Base-by-base conservation (phyloP, 441 rosid genomes). In the Jatropha podagrica region DNA sequence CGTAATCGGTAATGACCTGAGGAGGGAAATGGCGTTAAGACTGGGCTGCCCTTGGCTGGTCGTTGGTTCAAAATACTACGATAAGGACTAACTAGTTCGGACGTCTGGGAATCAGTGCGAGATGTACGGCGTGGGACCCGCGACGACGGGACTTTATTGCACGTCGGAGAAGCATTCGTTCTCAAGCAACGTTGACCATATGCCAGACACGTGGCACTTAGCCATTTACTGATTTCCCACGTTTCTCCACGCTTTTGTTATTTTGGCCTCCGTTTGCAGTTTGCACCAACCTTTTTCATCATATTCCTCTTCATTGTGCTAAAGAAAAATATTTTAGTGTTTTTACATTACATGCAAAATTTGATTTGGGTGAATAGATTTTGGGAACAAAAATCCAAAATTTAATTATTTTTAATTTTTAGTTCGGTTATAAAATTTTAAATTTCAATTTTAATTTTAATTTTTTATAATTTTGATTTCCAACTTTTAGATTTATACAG, bases 161-260 rank as follows among this genome's bases (percentile, higher is more conserved):
- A 83, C 85, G 90, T 84, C 79, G 85, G 7, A 5, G 9, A 11
- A 65, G 73, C 62, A 72, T 62, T 77, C 66, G 38, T 71, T 52
- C 8, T 51, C 26, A 80, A 81, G 88, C 82, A 52, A 86, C 79
- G 75, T 76, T 48, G 88, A 82, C 81, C 54, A 77, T 44, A 10
- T 66, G 58, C 77, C 79, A 5, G 60, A 72, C 84, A 79, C 87
- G 82, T 61, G 86, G 63, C 76, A 8, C 62, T n/a, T 9, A 26
- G 7, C 44, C 17, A n/a, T 27, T 20, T 42, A 40, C 68, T 63
- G 71, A 79, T 84, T 83, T 78, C 75, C 82, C 82, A 78, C 73
- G 76, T 82, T 79, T 77, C 81, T 51, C 26, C 63, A 20, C 61
- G 56, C 65, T 4, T 26, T 23, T 52, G 15, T 51, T 51, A 51